Conservation (phyloP, 495 filamentous ascomycete genomes). For the Parathielavia hyrcaniae region DNA sequence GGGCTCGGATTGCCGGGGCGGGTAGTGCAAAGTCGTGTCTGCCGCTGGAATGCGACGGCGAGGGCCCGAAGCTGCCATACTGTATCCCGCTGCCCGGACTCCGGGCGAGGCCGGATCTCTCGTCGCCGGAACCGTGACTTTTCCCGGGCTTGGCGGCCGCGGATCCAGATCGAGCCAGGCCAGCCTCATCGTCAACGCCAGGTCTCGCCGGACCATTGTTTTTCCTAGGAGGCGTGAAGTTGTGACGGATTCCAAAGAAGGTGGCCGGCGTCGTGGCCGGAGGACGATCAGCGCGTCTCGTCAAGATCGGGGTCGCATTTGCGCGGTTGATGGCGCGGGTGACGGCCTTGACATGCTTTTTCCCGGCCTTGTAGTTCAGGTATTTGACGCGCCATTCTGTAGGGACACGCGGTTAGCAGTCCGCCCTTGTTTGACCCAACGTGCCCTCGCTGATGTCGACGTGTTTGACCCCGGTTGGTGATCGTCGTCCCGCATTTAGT, state of each 20-base stretch:
- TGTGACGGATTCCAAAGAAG: slow-evolving; percentile 16
- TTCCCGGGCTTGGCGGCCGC: background rate
- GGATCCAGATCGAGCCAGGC: background rate
- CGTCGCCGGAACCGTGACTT: slow-evolving; percentile 18
- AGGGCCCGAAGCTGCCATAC: slow-evolving; percentile 73
- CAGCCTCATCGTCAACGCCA: background rate
- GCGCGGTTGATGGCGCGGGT: slow-evolving; percentile 62
- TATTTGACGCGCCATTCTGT: slow-evolving; percentile 86
- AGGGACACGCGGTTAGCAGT: background rate
- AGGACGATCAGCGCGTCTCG: slow-evolving; percentile 21
- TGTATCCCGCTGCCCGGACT: slow-evolving; percentile 34
- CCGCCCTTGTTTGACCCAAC: background rate
- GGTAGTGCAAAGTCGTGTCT: slow-evolving; percentile 56
- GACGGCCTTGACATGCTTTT: slow-evolving; percentile 82
- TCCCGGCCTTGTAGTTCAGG: slow-evolving; percentile 86
- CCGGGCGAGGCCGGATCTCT: slow-evolving; percentile 31
- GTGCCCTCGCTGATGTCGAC: background rate
- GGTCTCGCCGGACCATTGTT: background rate
- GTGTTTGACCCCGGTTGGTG: background rate
- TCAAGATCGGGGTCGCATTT: slow-evolving; percentile 45
- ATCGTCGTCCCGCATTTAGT: background rate
- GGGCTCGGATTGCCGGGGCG: slow-evolving; percentile 62
- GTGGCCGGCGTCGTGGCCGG: slow-evolving; percentile 21
- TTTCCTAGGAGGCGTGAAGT: slow-evolving; percentile 14
- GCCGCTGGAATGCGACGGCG: slow-evolving; percentile 49